A percentile compares a stretch with the other conserved stretches of the same genome.
These are phyloP conservation scores for Andrographis paniculata DNA, from an alignment of 305 asterid species.

Conservation along the genomic window DNA sequence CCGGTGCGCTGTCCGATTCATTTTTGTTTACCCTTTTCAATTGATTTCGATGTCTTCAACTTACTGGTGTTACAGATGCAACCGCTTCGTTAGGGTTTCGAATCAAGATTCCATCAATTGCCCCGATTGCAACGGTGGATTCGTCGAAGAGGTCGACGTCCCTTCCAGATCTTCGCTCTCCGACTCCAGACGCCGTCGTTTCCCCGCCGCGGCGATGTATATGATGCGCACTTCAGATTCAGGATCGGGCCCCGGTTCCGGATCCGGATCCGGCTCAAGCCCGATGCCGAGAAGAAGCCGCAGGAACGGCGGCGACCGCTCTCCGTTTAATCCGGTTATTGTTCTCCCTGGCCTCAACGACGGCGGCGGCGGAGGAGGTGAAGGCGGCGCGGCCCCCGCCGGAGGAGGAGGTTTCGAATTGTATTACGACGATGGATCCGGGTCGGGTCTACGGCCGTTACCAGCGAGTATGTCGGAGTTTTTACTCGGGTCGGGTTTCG, in stretches of 20 bases:
- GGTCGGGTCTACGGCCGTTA: slow-evolving; percentile 71
- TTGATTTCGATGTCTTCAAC: slow-evolving; percentile 39
- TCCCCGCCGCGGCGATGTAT: slow-evolving; percentile 73
- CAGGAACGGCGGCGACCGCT: slow-evolving; percentile 67
- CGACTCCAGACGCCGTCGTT: slow-evolving; percentile 64
- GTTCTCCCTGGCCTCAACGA: slow-evolving; percentile 63
- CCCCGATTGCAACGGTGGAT: slow-evolving; percentile 75
- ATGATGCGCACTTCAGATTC: slow-evolving; percentile 46
- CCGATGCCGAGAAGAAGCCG: slow-evolving; percentile 63
- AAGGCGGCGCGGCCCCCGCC: slow-evolving; percentile 15
- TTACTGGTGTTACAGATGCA: slow-evolving; percentile 92
- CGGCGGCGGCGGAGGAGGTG: slow-evolving; percentile 18
- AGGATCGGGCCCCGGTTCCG: slow-evolving; percentile 23
- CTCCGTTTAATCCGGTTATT: slow-evolving; percentile 88
- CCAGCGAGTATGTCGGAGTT: slow-evolving; percentile 84
- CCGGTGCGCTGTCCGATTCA: too few species aligned
- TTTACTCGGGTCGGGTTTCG: slow-evolving; percentile 80
- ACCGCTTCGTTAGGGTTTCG: slow-evolving; percentile 56
- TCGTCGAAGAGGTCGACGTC: slow-evolving; percentile 60
- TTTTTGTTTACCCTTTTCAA: background rate
- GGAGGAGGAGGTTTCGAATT: slow-evolving; percentile 58
- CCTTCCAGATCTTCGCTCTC: slow-evolving; percentile 46
- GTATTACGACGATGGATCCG: slow-evolving; percentile 79
- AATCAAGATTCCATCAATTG: slow-evolving; percentile 46
- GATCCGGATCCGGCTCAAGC: slow-evolving; percentile 40